Base-by-base conservation (phyloP, 139 green algal species). In the Coelastrella sp. region DNA sequence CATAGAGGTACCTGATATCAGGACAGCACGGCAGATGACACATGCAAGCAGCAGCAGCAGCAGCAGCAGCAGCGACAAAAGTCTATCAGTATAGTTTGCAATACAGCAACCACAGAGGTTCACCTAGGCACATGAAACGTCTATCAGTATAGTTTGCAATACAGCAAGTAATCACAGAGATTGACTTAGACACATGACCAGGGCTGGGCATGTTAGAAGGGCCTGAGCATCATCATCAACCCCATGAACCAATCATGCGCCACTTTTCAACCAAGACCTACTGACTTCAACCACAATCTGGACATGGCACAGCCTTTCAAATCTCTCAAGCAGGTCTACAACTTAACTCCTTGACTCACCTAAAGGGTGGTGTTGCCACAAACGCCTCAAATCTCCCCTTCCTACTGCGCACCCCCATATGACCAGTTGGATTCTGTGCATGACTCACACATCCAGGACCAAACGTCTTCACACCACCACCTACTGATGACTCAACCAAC, bases 1-100 rank as follows among this genome's bases (percentile, higher is more conserved):
- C 4, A 30, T 80, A 80, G 3, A 80, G 72, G 72, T 80, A 80
- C 72, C 72, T 67, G 48, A 38, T 63, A 0, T n/a, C 41, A 41
- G 62, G 30, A 1, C 1, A 1, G 8, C 6, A 30, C 62, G 40
- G 62, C 62, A 71, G 62, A 27, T 41, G 62, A 27, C 40, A 30
- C 62, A 71, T 9, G 19, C 57, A 15, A 35, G 57, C 23, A 53
- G 45, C 45, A 53, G 45, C 45, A 53, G 45, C 45, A 53, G 45
- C 45, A 53, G 45, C 45, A 11, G 45, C 45, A 53, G 45, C 45
- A 53, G 45, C 11, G 45, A 11, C 45, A 53, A 11, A 8, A 53
- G 45, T n/a, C 17, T 32, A n/a, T 35, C 5, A 32, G 5, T 15
- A 27, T 7, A 32, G 19, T 66, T 35, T 27, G 57, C 11, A 7